Evolutionary conservation across 345 rosid species (phyloP).

Genomic region (Kernera saxatilis): DNA sequence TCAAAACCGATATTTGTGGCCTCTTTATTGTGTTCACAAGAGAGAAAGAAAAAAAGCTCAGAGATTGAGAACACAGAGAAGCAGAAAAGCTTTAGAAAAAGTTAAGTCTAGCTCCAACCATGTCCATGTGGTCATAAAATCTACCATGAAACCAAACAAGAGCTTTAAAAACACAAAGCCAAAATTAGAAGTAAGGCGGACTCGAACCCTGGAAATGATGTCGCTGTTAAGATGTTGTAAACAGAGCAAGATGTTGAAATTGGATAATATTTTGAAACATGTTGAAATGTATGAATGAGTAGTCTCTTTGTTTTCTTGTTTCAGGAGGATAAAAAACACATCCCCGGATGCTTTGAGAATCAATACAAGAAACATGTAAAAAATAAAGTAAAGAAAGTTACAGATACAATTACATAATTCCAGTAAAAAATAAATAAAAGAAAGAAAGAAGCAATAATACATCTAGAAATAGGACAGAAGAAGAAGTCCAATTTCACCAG

Average conservation of each 20-base stretch:
- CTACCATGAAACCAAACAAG: conserved; percentile 21
- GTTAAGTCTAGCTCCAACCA: not conserved
- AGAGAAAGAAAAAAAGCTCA: not conserved
- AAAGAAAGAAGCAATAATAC: conserved; percentile 20
- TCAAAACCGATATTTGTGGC: conserved; percentile 27
- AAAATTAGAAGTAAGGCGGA: not conserved
- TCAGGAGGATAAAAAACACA: conserved; percentile 21
- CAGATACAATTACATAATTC: conserved; percentile 30
- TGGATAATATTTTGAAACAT: not conserved
- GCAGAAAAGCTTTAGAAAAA: not conserved
- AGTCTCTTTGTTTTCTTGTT: conserved; percentile 12
- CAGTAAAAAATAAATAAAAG: not conserved
- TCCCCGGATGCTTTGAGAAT: conserved; percentile 17
- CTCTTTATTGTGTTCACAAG: conserved; percentile 48
- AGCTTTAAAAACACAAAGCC: not conserved
- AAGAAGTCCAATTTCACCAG: conserved; percentile 35
- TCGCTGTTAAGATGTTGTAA: not conserved
- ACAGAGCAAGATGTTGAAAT: not conserved
- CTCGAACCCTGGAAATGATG: not conserved
- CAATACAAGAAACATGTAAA: conserved; percentile 32
- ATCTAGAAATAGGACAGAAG: conserved; percentile 34
- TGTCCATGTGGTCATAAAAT: conserved; percentile 2
- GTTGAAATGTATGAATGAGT: conserved; percentile 6
- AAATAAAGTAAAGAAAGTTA: conserved; percentile 21
- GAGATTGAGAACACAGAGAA: conserved; percentile 1